These are phyloP conservation scores for Botrytis squamosa DNA, from an alignment of 2,329 filamentous ascomycete species.

Conservation along the genomic window DNA sequence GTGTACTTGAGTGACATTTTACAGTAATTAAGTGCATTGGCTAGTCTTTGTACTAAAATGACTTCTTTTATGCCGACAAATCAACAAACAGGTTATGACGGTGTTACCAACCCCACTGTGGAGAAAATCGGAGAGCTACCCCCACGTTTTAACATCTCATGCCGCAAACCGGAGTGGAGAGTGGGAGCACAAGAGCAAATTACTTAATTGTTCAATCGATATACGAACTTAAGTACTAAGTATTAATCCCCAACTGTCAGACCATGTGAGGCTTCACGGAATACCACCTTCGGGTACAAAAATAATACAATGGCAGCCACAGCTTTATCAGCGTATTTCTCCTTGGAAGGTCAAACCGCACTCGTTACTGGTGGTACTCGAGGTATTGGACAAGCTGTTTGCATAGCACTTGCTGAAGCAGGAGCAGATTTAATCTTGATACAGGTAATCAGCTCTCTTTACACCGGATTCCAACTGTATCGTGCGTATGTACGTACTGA, in stretches of 20 bases:
- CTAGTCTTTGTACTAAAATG: background rate
- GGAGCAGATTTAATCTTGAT: conserved; percentile 44
- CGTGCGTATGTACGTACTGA: background rate
- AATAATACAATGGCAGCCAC: conserved; percentile 30
- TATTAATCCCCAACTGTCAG: background rate
- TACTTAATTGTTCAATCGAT: background rate
- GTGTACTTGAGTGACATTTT: background rate
- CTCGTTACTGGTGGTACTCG: conserved; percentile 42
- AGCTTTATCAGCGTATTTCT: conserved; percentile 36
- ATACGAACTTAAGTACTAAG: background rate
- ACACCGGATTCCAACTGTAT: too few species aligned
- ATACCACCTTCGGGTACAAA: background rate
- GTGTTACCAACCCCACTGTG: background rate
- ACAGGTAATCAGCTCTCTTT: conserved; percentile 37
- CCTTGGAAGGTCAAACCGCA: conserved; percentile 42
- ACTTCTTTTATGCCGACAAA: background rate
- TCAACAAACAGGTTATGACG: background rate
- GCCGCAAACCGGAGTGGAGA: conserved; percentile 3
- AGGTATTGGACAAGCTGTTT: conserved; percentile 43
- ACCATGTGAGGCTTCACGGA: conserved; percentile 2
- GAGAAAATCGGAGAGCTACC: background rate
- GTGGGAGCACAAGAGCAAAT: background rate
- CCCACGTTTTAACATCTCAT: background rate
- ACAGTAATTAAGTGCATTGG: background rate
- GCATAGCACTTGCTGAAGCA: conserved; percentile 42